Conservation (phyloP, 148 eudicot genomes). For the Persicaria maculosa region DNA sequence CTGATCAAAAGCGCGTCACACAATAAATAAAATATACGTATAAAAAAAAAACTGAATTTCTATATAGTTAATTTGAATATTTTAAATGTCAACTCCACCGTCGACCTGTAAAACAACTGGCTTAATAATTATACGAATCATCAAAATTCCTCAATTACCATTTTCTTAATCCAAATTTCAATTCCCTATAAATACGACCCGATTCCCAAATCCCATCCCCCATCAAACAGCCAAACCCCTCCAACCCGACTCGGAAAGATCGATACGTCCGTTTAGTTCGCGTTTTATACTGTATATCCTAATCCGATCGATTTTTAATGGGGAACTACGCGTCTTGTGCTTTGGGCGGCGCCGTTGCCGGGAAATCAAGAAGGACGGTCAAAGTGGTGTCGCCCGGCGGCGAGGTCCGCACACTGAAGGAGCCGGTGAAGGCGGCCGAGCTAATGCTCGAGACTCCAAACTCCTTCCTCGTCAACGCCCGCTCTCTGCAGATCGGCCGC, state of each 20-base stretch:
- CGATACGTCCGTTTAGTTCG: not conserved
- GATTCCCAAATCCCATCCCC: not conserved
- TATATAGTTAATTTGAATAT: not conserved
- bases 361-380: conserved; percentile 20
- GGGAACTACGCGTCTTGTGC: conserved; percentile 82
- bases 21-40: too few species aligned
- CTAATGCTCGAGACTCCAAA: conserved; percentile 72
- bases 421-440: conserved; percentile 64
- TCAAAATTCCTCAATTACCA: not conserved
- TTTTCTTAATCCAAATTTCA: not conserved
- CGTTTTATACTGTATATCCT: too few species aligned
- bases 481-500: conserved; percentile 41
- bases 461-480: conserved; percentile 48
- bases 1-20: too few species aligned
- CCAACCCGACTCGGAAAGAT: too few species aligned
- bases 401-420: conserved; percentile 45
- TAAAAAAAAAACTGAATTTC: too few species aligned
- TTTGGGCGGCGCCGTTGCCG: conserved; percentile 18
- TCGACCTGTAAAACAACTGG: conserved; percentile 6
- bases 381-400: conserved; percentile 65
- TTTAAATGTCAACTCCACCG: not conserved
- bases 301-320: conserved; percentile 23
- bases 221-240: not conserved
- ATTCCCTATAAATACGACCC: not conserved
- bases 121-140: not conserved